These are phyloP conservation scores for Pythium guiyangense DNA, from an alignment of 352 stramenopile species.

Conservation along the genomic window DNA sequence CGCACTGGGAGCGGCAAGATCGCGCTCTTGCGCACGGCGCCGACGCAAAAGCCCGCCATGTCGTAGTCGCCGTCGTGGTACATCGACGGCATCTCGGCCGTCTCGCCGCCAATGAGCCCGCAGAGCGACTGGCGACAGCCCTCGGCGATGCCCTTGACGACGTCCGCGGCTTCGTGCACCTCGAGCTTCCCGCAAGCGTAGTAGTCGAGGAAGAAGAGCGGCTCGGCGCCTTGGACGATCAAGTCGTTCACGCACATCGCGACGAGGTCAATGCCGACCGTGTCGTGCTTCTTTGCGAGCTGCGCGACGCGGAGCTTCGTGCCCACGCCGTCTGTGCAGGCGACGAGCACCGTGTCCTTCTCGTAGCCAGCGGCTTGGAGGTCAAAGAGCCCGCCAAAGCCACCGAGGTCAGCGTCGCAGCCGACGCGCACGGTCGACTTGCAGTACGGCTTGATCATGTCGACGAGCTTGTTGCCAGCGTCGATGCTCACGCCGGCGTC, in stretches of 20 bases:
- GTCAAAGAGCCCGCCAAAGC: conserved; percentile 98
- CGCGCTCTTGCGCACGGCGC: conserved; percentile 89
- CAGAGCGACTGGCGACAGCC: conserved; percentile 95
- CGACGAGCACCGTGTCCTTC: conserved; percentile 96
- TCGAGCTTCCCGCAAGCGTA: conserved; percentile 97
- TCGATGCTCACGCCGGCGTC: conserved; percentile 98
- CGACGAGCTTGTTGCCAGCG: conserved; percentile 93
- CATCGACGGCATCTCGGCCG: conserved; percentile 99
- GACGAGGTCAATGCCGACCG: conserved; percentile 97
- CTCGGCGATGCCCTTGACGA: conserved; percentile 97
- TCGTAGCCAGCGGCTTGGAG: conserved; percentile 95
- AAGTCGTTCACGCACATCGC: conserved; percentile 99
- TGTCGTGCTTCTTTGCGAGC: conserved; percentile 91
- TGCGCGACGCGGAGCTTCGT: conserved; percentile 95
- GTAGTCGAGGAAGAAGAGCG: conserved; percentile 99
- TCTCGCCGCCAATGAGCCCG: conserved; percentile 95
- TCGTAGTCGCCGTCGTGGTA: conserved; percentile 98
- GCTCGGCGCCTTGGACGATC: conserved; percentile 98
- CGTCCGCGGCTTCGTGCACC: conserved; percentile 89
- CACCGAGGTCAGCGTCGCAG: conserved; percentile 95
- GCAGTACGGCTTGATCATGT: conserved; percentile 98
- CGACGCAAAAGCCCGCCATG: conserved; percentile 97
- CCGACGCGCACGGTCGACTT: conserved; percentile 95
- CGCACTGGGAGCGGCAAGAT: conserved; percentile 86
- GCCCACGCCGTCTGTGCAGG: conserved; percentile 97